These are phyloP conservation scores for Chimonanthus praecox DNA, from an alignment of 164 flowering plant genomes.

Conservation along the genomic window DNA sequence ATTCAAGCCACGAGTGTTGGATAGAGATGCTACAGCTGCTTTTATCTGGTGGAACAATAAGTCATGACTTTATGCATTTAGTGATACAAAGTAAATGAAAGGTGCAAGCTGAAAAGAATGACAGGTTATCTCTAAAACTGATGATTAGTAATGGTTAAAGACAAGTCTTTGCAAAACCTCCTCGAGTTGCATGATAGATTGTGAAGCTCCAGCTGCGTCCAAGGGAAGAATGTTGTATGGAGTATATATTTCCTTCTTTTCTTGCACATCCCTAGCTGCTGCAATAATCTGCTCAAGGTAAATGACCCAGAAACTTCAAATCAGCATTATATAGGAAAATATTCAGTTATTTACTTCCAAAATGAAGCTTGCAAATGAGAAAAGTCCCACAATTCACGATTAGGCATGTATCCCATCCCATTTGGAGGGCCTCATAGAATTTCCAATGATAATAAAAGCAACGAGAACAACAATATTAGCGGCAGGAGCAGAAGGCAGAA, in stretches of 20 bases:
- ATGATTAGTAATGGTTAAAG: background rate
- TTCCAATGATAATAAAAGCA: background rate
- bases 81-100: background rate
- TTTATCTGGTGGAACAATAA: conserved; percentile 51
- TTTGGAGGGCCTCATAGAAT: background rate
- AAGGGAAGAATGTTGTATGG: conserved; percentile 96
- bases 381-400: background rate
- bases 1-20: conserved; percentile 73
- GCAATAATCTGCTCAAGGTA: conserved; percentile 71
- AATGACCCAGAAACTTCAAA: conserved; percentile 6
- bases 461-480: background rate
- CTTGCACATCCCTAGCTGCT: conserved; percentile 92
- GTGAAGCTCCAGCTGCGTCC: conserved; percentile 93
- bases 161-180: conserved; percentile 47
- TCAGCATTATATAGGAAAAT: background rate
- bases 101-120: background rate
- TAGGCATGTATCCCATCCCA: background rate
- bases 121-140: background rate
- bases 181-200: conserved; percentile 87
- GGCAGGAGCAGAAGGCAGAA: background rate
- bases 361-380: too few species aligned
- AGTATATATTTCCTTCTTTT: conserved; percentile 85
- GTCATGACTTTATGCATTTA: background rate
- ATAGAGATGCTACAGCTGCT: conserved; percentile 82
- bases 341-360: background rate